Evolutionary conservation across 208 protist species (phyloP).

Genomic region (Zelonia costaricensis): DNA sequence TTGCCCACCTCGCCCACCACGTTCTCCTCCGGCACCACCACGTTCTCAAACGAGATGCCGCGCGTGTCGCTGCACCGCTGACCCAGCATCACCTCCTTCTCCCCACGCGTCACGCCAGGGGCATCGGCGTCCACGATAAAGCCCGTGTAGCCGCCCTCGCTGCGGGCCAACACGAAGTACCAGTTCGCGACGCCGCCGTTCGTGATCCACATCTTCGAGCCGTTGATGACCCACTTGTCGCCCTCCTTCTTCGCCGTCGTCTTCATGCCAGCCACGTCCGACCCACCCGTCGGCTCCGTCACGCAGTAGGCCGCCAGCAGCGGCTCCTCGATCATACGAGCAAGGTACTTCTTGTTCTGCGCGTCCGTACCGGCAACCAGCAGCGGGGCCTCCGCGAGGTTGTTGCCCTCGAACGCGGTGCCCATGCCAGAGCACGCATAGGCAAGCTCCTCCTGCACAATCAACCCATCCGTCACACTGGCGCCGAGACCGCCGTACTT

Average conservation of each 20-base stretch:
- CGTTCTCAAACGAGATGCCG: constrained; percentile 92
- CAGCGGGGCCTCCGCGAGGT: constrained; percentile 75
- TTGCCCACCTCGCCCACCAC: constrained; percentile 68
- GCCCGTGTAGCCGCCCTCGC: constrained; percentile 76
- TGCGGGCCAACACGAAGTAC: constrained; percentile 89
- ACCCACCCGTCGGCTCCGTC: constrained; percentile 85
- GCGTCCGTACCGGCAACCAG: constrained; percentile 84
- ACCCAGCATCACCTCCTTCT: constrained; percentile 93
- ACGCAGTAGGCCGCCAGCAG: constrained; percentile 84
- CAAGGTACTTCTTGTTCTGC: constrained; percentile 90
- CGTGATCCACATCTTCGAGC: constrained; percentile 96
- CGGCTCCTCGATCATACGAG: constrained; percentile 84
- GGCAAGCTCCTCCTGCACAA: constrained; percentile 88
- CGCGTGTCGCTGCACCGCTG: constrained; percentile 92
- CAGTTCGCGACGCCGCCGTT: constrained; percentile 93
- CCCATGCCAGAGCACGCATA: constrained; percentile 87
- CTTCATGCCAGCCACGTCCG: constrained; percentile 87
- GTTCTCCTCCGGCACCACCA: constrained; percentile 84
- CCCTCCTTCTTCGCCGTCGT: constrained; percentile 86
- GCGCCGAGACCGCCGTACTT: constrained; percentile 82
- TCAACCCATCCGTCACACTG: constrained; percentile 57
- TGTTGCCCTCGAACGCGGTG: constrained; percentile 88
- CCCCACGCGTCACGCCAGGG: constrained; percentile 71
- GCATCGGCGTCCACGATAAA: constrained; percentile 90
- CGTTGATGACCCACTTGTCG: constrained; percentile 90